A percentile compares a stretch with the other conserved stretches of the same genome.
phyloP scores from a whole-genome alignment of 2,329 filamentous ascomycete species.

The Nemania serpens region DNA sequence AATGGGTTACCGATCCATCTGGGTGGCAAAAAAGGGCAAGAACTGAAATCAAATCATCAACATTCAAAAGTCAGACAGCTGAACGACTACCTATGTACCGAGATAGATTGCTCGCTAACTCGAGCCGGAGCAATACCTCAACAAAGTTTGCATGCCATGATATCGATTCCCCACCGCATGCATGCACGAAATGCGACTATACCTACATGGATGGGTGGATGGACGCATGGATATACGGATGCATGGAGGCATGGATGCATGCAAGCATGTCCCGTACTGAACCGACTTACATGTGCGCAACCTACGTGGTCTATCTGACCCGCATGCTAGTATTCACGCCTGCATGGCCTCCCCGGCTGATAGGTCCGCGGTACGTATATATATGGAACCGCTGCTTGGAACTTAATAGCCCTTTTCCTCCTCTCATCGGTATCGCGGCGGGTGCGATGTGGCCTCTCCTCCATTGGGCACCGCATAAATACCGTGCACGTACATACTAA shows the following conservation, averaged over 20 bases:
- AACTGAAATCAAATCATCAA: too few species aligned
- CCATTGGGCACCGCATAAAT: slow-evolving; percentile 22
- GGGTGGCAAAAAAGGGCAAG: too few species aligned
- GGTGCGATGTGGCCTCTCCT: slow-evolving; percentile 1
- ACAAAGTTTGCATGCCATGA: not conserved
- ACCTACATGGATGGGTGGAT: not conserved
- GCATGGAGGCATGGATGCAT: not conserved
- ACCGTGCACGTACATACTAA: slow-evolving; percentile 21
- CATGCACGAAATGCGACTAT: slow-evolving; percentile 9
- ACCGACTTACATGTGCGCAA: not conserved
- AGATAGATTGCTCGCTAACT: too few species aligned
- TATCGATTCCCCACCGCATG: slow-evolving; percentile 15
- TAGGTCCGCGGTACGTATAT: not conserved
- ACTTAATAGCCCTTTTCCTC: slow-evolving; percentile 11
- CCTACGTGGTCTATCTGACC: not conserved
- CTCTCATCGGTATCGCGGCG: slow-evolving; percentile 4
- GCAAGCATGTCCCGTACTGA: not conserved
- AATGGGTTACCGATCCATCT: not conserved
- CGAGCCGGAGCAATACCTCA: too few species aligned
- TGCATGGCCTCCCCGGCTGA: not conserved
- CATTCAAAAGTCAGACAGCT: too few species aligned
- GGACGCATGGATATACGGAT: too few species aligned
- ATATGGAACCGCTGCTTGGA: slow-evolving; percentile 14
- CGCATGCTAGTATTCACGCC: not conserved
- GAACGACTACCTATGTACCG: too few species aligned